Percentiles rank a stretch among this genome's conserved stretches.
Evolutionary conservation across 2,329 filamentous ascomycete species (phyloP).

Genomic region (Alternaria incomplexa): DNA sequence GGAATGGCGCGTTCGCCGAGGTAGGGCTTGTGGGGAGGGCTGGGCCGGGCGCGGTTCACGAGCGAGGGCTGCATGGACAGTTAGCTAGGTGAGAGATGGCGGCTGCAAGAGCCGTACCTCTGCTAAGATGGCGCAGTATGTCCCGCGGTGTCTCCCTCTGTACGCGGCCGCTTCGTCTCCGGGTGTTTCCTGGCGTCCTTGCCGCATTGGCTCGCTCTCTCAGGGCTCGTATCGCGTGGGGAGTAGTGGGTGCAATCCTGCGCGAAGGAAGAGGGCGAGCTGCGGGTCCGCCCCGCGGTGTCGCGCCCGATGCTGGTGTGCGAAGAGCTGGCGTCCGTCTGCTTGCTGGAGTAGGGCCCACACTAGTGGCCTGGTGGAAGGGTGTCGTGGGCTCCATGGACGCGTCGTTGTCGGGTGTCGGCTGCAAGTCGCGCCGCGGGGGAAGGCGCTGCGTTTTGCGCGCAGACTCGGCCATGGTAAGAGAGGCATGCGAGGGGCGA

Average conservation of each 20-base stretch:
- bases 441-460: constrained; percentile 45
- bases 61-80: constrained; percentile 52
- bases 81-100: constrained; percentile 3
- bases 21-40: constrained; percentile 54
- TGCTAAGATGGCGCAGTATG: constrained; percentile 60
- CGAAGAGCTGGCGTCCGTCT: constrained; percentile 39
- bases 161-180: constrained; percentile 56
- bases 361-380: constrained; percentile 43
- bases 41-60: constrained; percentile 54
- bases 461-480: constrained; percentile 45
- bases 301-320: constrained; percentile 46
- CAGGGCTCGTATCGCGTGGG: constrained; percentile 61
- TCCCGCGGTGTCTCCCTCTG: constrained; percentile 63
- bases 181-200: constrained; percentile 58
- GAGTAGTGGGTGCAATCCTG: constrained; percentile 57
- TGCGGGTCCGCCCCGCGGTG: constrained; percentile 42
- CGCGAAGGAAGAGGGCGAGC: constrained; percentile 43
- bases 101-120: constrained; percentile 44
- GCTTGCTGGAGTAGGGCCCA: constrained; percentile 41
- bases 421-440: constrained; percentile 35
- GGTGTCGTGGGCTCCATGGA: constrained; percentile 39
- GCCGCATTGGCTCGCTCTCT: constrained; percentile 59
- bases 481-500: constrained; percentile 9
- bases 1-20: constrained; percentile 35
- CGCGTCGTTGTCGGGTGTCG: constrained; percentile 30